Conservation (phyloP, 1,284 basidiomycete species). For the Apiotrichum veenhuisii region DNA sequence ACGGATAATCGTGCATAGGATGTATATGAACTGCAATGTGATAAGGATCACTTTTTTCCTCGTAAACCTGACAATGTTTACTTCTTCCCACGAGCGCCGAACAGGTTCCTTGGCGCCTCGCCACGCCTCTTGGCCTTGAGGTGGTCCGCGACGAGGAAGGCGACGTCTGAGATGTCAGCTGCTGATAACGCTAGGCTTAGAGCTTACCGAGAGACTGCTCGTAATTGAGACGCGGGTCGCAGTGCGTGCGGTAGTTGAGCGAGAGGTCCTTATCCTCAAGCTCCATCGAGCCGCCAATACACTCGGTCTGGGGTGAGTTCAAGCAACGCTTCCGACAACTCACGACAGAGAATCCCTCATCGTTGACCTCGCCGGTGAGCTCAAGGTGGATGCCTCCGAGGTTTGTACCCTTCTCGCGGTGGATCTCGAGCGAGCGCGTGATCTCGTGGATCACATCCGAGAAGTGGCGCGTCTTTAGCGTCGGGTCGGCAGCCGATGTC, state of each 20-base stretch:
- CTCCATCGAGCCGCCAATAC: constrained; percentile 58
- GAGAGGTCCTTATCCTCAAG: constrained; percentile 55
- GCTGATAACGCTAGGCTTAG: background rate
- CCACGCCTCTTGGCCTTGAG: constrained; percentile 47
- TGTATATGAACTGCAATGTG: too few species aligned
- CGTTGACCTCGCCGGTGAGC: constrained; percentile 91
- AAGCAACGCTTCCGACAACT: constrained; percentile 8
- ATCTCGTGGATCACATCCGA: constrained; percentile 87
- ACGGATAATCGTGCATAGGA: too few species aligned
- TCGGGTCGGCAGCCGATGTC: constrained; percentile 61
- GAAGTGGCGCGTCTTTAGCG: constrained; percentile 83
- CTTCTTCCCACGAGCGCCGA: background rate
- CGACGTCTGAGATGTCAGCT: constrained; percentile 45
- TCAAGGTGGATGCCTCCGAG: constrained; percentile 95
- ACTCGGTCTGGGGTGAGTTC: constrained; percentile 51
- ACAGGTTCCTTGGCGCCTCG: constrained; percentile 38
- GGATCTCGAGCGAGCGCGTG: constrained; percentile 74
- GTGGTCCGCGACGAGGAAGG: constrained; percentile 51
- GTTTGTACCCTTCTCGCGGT: constrained; percentile 64
- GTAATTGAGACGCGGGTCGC: constrained; percentile 55
- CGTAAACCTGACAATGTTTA: background rate
- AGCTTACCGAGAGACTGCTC: constrained; percentile 54
- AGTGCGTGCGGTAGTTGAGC: constrained; percentile 54
- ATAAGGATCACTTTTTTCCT: too few species aligned
- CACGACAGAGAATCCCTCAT: constrained; percentile 82